phyloP scores from a whole-genome alignment of 495 filamentous ascomycete genomes.

The Lophiotrema nucula region DNA sequence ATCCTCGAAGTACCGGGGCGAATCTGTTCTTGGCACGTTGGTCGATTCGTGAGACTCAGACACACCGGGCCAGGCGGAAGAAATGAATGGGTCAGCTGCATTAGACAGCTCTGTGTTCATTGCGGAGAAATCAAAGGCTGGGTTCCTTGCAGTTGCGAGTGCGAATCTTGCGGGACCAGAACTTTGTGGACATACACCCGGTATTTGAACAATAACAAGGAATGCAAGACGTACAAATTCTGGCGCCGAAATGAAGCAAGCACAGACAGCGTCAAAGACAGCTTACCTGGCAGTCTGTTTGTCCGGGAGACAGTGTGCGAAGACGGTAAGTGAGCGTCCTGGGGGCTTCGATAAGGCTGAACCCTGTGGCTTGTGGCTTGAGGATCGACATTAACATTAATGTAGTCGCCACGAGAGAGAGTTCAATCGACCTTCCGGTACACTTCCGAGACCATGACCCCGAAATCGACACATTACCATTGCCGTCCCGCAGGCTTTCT shows the following conservation, averaged over 20 bases:
- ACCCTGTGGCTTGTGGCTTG: neutral
- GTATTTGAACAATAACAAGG: conserved; percentile 25
- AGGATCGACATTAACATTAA: neutral
- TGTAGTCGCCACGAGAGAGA: neutral
- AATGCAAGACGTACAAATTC: conserved; percentile 12
- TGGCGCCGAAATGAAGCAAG: neutral
- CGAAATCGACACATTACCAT: neutral
- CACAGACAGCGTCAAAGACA: neutral
- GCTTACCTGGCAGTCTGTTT: too few species aligned
- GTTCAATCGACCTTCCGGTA: neutral
- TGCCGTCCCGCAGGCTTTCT: neutral
- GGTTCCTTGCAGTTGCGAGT: conserved; percentile 21
- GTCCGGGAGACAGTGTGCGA: too few species aligned
- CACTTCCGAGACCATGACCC: neutral
- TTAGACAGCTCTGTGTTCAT: conserved; percentile 32
- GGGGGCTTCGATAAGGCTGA: neutral
- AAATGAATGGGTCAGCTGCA: conserved; percentile 29
- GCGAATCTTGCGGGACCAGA: conserved; percentile 26
- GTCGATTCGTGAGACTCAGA: conserved; percentile 15
- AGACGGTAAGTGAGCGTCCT: neutral
- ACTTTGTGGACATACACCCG: conserved; percentile 26
- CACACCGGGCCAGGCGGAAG: conserved; percentile 2
- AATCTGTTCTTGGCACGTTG: conserved; percentile 26
- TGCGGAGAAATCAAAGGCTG: conserved; percentile 30
- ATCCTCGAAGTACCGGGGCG: conserved; percentile 11